These are phyloP conservation scores for Aleurites moluccanus DNA, from an alignment of 441 rosid species.

Conservation along the genomic window DNA sequence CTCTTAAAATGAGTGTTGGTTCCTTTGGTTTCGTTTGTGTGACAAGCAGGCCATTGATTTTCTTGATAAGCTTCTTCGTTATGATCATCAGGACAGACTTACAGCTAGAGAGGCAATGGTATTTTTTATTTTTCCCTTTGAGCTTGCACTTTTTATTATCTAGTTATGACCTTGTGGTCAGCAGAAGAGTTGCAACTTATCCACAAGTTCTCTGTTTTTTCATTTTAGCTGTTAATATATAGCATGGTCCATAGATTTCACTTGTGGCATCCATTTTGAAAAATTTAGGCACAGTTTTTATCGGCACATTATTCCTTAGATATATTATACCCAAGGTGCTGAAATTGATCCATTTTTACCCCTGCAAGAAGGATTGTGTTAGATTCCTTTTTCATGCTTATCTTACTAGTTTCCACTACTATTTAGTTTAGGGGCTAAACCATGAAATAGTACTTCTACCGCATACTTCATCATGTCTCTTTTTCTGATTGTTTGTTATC, in stretches of 20 bases:
- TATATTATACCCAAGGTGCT: not conserved
- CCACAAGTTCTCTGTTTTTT: not conserved
- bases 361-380: too few species aligned
- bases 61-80: conserved; percentile 77
- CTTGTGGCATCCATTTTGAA: not conserved
- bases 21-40: conserved; percentile 5
- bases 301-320: not conserved
- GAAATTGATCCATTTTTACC: too few species aligned
- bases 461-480: too few species aligned
- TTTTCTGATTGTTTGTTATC: too few species aligned
- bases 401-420: too few species aligned
- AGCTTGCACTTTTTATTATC: not conserved
- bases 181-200: not conserved
- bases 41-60: conserved; percentile 74
- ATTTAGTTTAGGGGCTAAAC: too few species aligned
- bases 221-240: not conserved
- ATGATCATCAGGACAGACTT: conserved; percentile 89
- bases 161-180: not conserved
- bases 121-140: not conserved
- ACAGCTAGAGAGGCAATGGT: conserved; percentile 97
- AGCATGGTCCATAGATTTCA: not conserved
- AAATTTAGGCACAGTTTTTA: not conserved
- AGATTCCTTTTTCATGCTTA: too few species aligned
- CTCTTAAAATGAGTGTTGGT: not conserved
- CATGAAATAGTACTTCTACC: too few species aligned